Base-by-base conservation (phyloP, 108 stramenopile genomes). In the Skeletonema tropicum region DNA sequence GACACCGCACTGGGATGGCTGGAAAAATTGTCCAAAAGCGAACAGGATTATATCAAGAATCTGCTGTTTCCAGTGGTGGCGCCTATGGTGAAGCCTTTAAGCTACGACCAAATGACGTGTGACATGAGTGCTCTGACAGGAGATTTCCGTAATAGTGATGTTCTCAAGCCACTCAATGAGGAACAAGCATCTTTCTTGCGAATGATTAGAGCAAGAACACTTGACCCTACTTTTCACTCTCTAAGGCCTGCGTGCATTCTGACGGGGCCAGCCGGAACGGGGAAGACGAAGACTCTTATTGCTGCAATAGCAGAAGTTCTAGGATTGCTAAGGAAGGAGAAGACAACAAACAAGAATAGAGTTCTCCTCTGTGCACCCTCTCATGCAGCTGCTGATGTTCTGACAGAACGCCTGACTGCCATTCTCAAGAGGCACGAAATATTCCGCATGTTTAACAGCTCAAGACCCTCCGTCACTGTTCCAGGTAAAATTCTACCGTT, bases 381-480 rank as follows among this genome's bases (percentile, higher is more conserved):
- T 48, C 91, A 92, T 73, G 87, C 91, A 12, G 91, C 91, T 19
- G 82, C 82, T 32, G 87, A 92, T 70, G 89, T 90, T 38, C 79
- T 92, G 30, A 90, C 88, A 6, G 63, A 68, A 26, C 75, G 89
- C 33, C 66, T 92, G 15, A 63, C 65, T 63, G 57, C 75, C 9
- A 52, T 68, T 14, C 78, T 90, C 52, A 35, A 38, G 11, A 61
- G 32, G 15, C 19, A 45, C 4, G 73, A 77, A 48, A 74, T 92
- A 1, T 92, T 89, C 75, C 88, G 91, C 11, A 21, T 90, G 68
- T 87, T 74, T 19, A 79, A 84, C 58, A 35, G 49, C 11, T 70
- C 64, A 11, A 77, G 91, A 52, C 80, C 86, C 19, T 48, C 79
- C 19, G 76, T 74, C 55, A 86, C 83, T 11, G 79, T 92, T 39